A percentile compares a stretch with the other conserved stretches of the same genome.
These are phyloP conservation scores for Hymenoscyphus fructigenus DNA, from an alignment of 2,329 filamentous ascomycete genomes.

Conservation along the genomic window DNA sequence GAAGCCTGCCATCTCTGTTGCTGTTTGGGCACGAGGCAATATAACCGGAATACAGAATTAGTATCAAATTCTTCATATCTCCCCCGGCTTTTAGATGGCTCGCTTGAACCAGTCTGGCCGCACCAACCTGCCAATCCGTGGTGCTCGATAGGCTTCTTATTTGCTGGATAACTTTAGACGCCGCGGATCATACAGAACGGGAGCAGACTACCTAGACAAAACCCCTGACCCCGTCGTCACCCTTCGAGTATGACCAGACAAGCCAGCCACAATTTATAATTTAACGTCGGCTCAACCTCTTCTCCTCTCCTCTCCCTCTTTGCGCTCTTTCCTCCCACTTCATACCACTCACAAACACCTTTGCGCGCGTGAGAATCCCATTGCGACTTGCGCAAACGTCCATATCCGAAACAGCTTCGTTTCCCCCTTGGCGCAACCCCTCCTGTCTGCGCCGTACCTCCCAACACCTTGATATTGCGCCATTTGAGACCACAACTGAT, in stretches of 20 bases:
- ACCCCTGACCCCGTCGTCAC: conserved; percentile 22
- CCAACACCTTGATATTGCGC: conserved; percentile 17
- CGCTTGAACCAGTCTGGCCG: conserved; percentile 20
- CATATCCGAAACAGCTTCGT: not conserved
- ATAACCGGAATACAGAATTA: not conserved
- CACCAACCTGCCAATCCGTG: conserved; percentile 29
- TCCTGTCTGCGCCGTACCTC: conserved; percentile 27
- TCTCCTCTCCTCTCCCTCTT: not conserved
- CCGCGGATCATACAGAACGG: conserved; percentile 16
- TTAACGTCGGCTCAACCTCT: conserved; percentile 27
- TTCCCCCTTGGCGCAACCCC: conserved; percentile 1
- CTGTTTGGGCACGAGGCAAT: not conserved
- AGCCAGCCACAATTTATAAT: conserved; percentile 30
- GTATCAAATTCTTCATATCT: conserved; percentile 7
- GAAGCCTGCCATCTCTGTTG: not conserved
- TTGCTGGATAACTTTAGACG: conserved; percentile 25
- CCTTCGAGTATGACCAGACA: conserved; percentile 29
- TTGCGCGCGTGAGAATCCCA: not conserved
- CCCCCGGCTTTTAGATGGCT: conserved; percentile 13
- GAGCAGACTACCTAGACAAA: not conserved
- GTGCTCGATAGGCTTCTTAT: conserved; percentile 26
- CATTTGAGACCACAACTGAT: conserved; percentile 13
- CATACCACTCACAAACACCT: not conserved
- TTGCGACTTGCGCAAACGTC: not conserved
- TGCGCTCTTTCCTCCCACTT: conserved; percentile 8